Percentiles rank a stretch among this genome's conserved stretches.
These are phyloP conservation scores for Polygonum aviculare DNA, from an alignment of 148 eudicot species.

Conservation along the genomic window DNA sequence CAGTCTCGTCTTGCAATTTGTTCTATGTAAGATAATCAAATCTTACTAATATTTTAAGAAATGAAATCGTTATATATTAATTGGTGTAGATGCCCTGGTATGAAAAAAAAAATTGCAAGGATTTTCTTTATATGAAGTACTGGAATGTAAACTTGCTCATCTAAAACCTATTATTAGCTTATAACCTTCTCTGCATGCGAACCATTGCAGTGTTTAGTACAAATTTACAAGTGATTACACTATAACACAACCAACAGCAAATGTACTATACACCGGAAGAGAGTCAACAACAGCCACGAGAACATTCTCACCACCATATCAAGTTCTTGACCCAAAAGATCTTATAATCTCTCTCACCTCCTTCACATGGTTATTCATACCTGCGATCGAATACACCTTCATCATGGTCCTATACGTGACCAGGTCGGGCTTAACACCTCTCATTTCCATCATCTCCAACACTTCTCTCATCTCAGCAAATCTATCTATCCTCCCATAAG, in stretches of 20 bases:
- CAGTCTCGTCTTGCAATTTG: not conserved
- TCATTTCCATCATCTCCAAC: slow-evolving; percentile 60
- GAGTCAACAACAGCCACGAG: not conserved
- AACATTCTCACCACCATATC: not conserved
- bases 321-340: not conserved
- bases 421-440: slow-evolving; percentile 59
- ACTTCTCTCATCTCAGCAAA: slow-evolving; percentile 79
- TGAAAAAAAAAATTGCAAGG: too few species aligned
- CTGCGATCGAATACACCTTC: slow-evolving; percentile 55
- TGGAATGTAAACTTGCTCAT: not conserved
- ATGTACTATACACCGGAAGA: not conserved
- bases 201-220: not conserved
- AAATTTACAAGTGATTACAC: not conserved
- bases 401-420: slow-evolving; percentile 77
- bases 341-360: slow-evolving; percentile 38
- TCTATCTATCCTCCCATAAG: slow-evolving; percentile 75
- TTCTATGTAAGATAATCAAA: too few species aligned
- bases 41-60: too few species aligned
- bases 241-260: not conserved
- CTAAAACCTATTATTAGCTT: not conserved
- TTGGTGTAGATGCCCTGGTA: too few species aligned
- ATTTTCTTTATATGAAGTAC: too few species aligned
- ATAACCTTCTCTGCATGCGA: not conserved
- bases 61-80: too few species aligned
- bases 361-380: slow-evolving; percentile 55